phyloP scores from a whole-genome alignment of 345 rosid genomes.

The Alliaria petiolata region DNA sequence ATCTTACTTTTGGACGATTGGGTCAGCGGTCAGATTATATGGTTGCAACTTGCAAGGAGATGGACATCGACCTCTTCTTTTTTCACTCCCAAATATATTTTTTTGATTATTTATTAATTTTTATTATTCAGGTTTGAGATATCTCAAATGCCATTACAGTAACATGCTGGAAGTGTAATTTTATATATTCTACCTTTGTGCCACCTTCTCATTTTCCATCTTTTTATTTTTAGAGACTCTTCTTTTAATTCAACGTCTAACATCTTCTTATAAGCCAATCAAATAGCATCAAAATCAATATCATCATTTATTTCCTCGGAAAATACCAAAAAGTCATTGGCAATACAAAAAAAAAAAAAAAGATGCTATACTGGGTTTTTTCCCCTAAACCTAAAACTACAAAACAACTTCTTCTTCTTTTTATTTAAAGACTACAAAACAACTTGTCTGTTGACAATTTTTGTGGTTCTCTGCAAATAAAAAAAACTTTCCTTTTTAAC shows the following conservation, averaged over 20 bases:
- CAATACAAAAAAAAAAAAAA: background rate
- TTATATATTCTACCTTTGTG: background rate
- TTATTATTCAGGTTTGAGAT: background rate
- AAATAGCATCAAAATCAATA: background rate
- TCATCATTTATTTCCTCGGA: background rate
- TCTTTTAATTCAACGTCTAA: too few relatives aligned
- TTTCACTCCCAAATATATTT: background rate
- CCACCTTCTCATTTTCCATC: background rate
- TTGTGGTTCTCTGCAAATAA: background rate
- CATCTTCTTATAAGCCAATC: background rate
- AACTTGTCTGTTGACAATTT: too few relatives aligned
- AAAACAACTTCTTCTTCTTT: background rate
- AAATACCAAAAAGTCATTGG: background rate
- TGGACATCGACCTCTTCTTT: constrained; percentile 9
- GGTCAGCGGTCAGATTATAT: constrained; percentile 16
- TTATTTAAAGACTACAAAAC: too few relatives aligned
- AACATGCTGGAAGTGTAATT: background rate
- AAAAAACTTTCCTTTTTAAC: background rate
- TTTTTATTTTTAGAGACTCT: too few relatives aligned
- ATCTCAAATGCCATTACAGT: background rate
- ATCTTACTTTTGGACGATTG: constrained; percentile 8
- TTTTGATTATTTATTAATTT: background rate
- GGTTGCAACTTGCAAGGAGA: constrained; percentile 27
- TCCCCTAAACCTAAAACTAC: background rate
- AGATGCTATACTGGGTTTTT: background rate